Evolutionary conservation across 1,284 basidiomycete genomes (phyloP).

Genomic region (Puccinia novopanici): DNA sequence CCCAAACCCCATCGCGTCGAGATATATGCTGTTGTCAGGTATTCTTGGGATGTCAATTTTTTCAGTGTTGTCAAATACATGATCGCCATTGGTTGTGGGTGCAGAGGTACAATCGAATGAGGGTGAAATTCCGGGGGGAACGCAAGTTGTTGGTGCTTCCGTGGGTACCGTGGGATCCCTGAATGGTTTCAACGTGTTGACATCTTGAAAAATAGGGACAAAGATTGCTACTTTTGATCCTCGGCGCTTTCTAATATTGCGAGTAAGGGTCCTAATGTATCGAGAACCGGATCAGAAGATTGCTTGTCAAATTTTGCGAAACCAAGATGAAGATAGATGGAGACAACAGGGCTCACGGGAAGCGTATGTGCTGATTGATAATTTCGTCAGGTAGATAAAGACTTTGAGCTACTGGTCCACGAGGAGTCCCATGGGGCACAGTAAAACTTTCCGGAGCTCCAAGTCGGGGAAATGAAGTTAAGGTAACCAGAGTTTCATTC

Average conservation of each 20-base stretch:
- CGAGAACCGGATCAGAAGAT: constrained; percentile 8
- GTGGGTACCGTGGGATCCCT: constrained; percentile 85
- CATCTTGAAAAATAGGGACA: constrained; percentile 87
- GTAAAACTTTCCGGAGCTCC: constrained; percentile 85
- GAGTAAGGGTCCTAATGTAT: constrained; percentile 76
- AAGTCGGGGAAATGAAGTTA: constrained; percentile 92
- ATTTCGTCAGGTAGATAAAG: constrained; percentile 93
- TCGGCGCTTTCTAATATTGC: constrained; percentile 86
- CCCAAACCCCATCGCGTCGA: constrained; percentile 99
- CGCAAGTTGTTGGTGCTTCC: constrained; percentile 60
- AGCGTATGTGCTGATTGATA: constrained; percentile 94
- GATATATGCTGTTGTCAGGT: constrained; percentile 89
- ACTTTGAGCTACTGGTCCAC: constrained; percentile 80
- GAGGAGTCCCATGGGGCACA: constrained; percentile 79
- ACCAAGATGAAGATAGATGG: constrained; percentile 25
- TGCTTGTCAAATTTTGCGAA: neutral
- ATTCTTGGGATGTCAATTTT: constrained; percentile 80
- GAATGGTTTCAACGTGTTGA: constrained; percentile 82
- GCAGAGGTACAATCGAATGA: neutral
- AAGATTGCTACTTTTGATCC: constrained; percentile 95
- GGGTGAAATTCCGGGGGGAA: neutral
- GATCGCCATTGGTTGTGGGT: constrained; percentile 63
- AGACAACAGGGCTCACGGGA: constrained; percentile 68
- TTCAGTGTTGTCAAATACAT: constrained; percentile 63
- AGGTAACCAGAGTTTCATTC: constrained; percentile 85